A percentile compares a stretch with the other conserved stretches of the same genome.
Evolutionary conservation across 306 rosid species (phyloP).

Genomic region (Pterocarpus macrocarpus): DNA sequence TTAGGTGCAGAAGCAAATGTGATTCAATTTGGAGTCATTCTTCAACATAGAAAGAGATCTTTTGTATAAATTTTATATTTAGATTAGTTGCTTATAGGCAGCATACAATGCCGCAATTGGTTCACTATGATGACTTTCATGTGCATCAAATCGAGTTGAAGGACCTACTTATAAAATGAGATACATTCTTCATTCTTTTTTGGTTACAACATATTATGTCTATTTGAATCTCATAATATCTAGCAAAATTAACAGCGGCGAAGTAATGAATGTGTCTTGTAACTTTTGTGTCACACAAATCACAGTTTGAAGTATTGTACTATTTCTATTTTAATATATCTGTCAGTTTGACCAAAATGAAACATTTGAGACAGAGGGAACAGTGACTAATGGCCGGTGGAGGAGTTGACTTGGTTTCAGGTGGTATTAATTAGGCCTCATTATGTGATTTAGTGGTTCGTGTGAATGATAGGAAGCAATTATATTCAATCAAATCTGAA

Average conservation of each 20-base stretch:
- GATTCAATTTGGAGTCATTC: not conserved
- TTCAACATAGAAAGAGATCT: not conserved
- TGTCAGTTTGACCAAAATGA: too few species aligned
- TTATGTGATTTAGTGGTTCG: conserved; percentile 13
- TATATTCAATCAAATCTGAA: conserved; percentile 40
- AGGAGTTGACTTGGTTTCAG: conserved; percentile 39
- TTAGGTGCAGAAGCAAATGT: not conserved
- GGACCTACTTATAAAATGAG: not conserved
- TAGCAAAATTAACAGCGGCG: not conserved
- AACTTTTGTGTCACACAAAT: not conserved
- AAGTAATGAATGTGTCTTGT: not conserved
- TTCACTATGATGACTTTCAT: not conserved
- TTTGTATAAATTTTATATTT: not conserved
- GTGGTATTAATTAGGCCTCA: not conserved
- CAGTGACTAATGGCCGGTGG: not conserved
- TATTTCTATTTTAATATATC: too few species aligned
- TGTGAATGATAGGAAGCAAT: conserved; percentile 30
- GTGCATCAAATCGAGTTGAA: conserved; percentile 10
- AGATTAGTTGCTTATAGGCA: not conserved
- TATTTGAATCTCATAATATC: not conserved
- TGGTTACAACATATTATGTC: not conserved
- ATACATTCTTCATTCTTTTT: conserved; percentile 7
- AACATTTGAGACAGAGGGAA: too few species aligned
- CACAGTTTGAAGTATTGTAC: not conserved
- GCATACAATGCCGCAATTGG: not conserved